A percentile compares a stretch with the other conserved stretches of the same genome.
Evolutionary conservation across 2,329 filamentous ascomycete species (phyloP).

Genomic region (Leptoxyphium fumago): DNA sequence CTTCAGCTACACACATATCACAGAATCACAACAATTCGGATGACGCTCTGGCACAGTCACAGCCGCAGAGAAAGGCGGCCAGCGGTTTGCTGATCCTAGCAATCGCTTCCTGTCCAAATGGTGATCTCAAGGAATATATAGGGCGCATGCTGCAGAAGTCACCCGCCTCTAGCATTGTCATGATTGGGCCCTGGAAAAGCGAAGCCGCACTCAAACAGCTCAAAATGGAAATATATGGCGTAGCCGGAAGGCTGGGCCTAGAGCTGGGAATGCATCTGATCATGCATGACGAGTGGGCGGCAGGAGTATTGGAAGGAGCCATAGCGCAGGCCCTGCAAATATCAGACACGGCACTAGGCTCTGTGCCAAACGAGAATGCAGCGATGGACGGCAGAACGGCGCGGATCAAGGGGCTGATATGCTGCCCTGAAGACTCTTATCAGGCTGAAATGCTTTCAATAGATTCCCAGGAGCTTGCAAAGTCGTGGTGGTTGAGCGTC

Average conservation of each 20-base stretch:
- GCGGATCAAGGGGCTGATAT: slow-evolving; percentile 13
- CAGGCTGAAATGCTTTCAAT: slow-evolving; percentile 10
- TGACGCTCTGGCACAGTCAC: too few relatives aligned
- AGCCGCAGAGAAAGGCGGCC: too few relatives aligned
- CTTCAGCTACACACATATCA: neutral
- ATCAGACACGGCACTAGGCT: neutral
- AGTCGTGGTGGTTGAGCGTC: slow-evolving; percentile 11
- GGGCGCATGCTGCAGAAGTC: neutral
- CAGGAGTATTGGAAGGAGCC: slow-evolving; percentile 6
- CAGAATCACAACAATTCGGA: too few relatives aligned
- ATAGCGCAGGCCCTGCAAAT: slow-evolving; percentile 5
- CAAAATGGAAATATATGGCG: slow-evolving; percentile 11
- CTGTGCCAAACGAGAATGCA: neutral
- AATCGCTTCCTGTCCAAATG: neutral
- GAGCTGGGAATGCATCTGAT: slow-evolving; percentile 12
- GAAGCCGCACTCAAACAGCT: slow-evolving; percentile 10
- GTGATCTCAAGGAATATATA: neutral
- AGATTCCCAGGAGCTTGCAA: slow-evolving; percentile 7
- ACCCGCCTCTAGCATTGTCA: neutral
- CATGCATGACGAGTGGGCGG: slow-evolving; percentile 7
- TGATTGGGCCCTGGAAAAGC: neutral
- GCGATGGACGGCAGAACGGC: neutral
- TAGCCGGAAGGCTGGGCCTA: slow-evolving; percentile 9
- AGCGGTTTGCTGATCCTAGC: neutral
- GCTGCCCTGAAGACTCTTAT: slow-evolving; percentile 3